Percentiles rank a stretch among this genome's conserved stretches.
Evolutionary conservation across 371 early-diverging fungal species (phyloP).

Genomic region (Mucor plumbeus): DNA sequence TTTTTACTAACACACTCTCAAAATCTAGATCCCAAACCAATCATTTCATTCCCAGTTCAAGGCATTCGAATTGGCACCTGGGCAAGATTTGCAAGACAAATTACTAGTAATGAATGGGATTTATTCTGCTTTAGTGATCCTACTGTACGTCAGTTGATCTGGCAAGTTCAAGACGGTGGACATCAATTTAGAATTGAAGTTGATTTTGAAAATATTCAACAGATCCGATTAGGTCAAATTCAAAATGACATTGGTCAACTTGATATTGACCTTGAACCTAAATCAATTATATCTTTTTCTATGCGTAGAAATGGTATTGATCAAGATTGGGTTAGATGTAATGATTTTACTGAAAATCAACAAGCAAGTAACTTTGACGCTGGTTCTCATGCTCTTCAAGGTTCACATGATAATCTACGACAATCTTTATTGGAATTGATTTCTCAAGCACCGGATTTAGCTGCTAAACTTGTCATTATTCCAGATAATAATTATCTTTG

Average conservation of each 20-base stretch:
- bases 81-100: constrained; percentile 37
- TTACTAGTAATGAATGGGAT: constrained; percentile 24
- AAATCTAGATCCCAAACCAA: constrained; percentile 1
- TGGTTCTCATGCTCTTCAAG: constrained; percentile 25
- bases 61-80: constrained; percentile 42
- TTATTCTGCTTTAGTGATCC: constrained; percentile 36
- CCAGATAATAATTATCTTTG: constrained; percentile 26
- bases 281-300: constrained; percentile 28
- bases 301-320: constrained; percentile 37
- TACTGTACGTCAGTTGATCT: constrained; percentile 31
- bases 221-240: constrained; percentile 30
- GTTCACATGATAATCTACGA: constrained; percentile 29
- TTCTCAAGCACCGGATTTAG: constrained; percentile 34
- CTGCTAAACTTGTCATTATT: constrained; percentile 33
- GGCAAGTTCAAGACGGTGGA: constrained; percentile 45
- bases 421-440: constrained; percentile 38
- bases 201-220: constrained; percentile 29
- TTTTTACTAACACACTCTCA: not conserved
- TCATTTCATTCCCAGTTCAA: constrained; percentile 32
- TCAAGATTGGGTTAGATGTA: constrained; percentile 45
- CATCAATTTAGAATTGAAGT: constrained; percentile 46
- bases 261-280: constrained; percentile 23
- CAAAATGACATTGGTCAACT: constrained; percentile 27
- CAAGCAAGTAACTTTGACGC: constrained; percentile 30
- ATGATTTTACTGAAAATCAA: constrained; percentile 48